Conservation (phyloP, 495 filamentous ascomycete genomes). For the Aspergillus carlsbadensis region DNA sequence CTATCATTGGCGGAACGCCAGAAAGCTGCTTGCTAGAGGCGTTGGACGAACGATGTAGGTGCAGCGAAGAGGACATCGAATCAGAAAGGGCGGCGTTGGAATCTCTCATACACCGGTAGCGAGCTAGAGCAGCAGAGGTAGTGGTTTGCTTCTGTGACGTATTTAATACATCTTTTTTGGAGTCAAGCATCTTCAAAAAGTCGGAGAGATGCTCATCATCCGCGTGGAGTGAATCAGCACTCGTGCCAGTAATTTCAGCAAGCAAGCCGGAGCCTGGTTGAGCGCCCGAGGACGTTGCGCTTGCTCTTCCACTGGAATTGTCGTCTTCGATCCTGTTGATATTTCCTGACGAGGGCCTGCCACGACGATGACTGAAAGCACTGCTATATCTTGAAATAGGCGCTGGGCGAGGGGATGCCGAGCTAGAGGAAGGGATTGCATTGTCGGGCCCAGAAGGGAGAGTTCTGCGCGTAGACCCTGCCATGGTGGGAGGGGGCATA, state of each 20-base stretch:
- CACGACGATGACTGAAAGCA: slow-evolving; percentile 84
- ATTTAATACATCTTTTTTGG: slow-evolving; percentile 73
- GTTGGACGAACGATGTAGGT: slow-evolving; percentile 76
- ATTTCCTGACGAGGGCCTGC: slow-evolving; percentile 70
- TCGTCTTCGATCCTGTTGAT: slow-evolving; percentile 78
- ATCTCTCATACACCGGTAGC: slow-evolving; percentile 82
- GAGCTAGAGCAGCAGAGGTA: slow-evolving; percentile 63
- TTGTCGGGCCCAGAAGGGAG: slow-evolving; percentile 56
- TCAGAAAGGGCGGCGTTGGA: slow-evolving; percentile 83
- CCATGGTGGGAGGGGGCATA: slow-evolving; percentile 54
- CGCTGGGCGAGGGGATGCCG: slow-evolving; percentile 72
- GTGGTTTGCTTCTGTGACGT: slow-evolving; percentile 60
- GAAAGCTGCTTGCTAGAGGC: slow-evolving; percentile 83
- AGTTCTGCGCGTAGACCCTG: slow-evolving; percentile 36
- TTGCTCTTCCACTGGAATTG: slow-evolving; percentile 85
- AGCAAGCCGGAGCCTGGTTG: slow-evolving; percentile 85
- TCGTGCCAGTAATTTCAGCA: slow-evolving; percentile 69
- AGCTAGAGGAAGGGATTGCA: slow-evolving; percentile 56
- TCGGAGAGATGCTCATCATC: slow-evolving; percentile 93
- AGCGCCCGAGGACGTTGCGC: slow-evolving; percentile 73
- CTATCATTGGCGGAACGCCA: slow-evolving; percentile 81
- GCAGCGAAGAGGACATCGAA: slow-evolving; percentile 80
- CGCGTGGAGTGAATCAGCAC: slow-evolving; percentile 75
- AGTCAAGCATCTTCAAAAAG: slow-evolving; percentile 83
- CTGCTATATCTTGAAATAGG: slow-evolving; percentile 71